Evolutionary conservation across 108 stramenopile species (phyloP).

Genomic region (Thalassiosira profunda): DNA sequence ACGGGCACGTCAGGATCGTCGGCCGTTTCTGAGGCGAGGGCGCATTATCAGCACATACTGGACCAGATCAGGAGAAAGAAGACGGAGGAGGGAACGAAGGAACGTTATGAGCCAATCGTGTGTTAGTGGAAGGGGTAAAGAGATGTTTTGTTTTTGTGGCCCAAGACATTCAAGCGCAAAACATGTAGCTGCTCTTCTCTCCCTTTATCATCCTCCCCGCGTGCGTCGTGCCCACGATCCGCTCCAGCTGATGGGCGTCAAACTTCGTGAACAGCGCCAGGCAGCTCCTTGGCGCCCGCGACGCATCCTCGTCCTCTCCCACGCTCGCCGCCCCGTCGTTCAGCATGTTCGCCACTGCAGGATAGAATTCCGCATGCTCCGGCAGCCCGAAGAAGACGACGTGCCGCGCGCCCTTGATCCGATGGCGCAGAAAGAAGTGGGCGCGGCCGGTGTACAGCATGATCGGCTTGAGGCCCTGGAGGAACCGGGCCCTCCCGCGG

Average conservation of each 20-base stretch:
- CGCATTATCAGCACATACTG: slow-evolving; percentile 64
- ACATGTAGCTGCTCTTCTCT: slow-evolving; percentile 76
- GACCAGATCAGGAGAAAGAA: slow-evolving; percentile 68
- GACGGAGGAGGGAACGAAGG: slow-evolving; percentile 52
- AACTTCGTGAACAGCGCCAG: slow-evolving; percentile 88
- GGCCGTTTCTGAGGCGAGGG: slow-evolving; percentile 58
- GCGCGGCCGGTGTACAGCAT: slow-evolving; percentile 96
- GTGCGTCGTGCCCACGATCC: slow-evolving; percentile 86
- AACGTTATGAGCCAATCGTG: slow-evolving; percentile 68
- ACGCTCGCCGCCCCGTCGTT: slow-evolving; percentile 45
- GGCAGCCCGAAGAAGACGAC: slow-evolving; percentile 94
- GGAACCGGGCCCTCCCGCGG: slow-evolving; percentile 91
- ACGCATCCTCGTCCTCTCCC: slow-evolving; percentile 23
- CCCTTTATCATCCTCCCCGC: slow-evolving; percentile 75
- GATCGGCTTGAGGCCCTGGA: slow-evolving; percentile 90
- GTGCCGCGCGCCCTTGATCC: slow-evolving; percentile 91
- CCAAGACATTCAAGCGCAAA: slow-evolving; percentile 44
- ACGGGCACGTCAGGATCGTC: slow-evolving; percentile 37
- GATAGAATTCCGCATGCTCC: slow-evolving; percentile 93
- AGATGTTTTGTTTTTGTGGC: background rate
- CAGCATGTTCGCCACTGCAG: slow-evolving; percentile 85
- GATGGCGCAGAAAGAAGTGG: slow-evolving; percentile 92
- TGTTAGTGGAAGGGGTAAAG: slow-evolving; percentile 26
- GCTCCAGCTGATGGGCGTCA: slow-evolving; percentile 92
- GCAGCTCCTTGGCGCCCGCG: slow-evolving; percentile 52